These are phyloP conservation scores for grape (Vitis vinifera) DNA, from an alignment of 164 flowering plant genomes.

Conservation along the genomic window DNA sequence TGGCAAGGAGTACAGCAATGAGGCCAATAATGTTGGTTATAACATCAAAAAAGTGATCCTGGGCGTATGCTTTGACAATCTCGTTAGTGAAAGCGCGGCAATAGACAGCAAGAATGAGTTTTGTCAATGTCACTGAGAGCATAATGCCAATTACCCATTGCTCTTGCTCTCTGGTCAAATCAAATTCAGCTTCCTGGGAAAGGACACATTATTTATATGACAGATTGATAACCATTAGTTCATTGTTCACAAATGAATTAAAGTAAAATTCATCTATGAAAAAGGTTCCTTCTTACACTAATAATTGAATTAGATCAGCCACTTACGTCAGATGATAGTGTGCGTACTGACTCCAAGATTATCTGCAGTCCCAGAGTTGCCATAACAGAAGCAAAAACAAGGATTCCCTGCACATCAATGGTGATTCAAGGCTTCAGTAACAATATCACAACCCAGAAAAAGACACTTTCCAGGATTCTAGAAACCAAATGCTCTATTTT, in stretches of 20 bases:
- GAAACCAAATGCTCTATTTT: too few relatives aligned
- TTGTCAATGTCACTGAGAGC: conserved; percentile 76
- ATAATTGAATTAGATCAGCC: background rate
- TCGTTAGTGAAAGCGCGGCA: conserved; percentile 85
- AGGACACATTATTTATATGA: too few relatives aligned
- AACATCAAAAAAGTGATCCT: conserved; percentile 94
- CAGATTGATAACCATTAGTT: background rate
- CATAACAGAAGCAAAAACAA: conserved; percentile 96
- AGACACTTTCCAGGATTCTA: too few relatives aligned
- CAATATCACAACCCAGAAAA: too few relatives aligned
- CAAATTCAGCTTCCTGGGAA: conserved; percentile 51
- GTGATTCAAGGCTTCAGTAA: background rate
- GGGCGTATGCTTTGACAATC: conserved; percentile 93
- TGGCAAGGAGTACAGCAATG: conserved; percentile 78
- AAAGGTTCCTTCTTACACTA: background rate
- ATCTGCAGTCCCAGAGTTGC: conserved; percentile 92
- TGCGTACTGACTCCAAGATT: conserved; percentile 72
- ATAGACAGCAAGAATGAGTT: conserved; percentile 57
- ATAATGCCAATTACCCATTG: conserved; percentile 78
- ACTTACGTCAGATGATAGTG: conserved; percentile 64
- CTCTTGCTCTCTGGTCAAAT: conserved; percentile 66
- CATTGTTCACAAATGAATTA: background rate
- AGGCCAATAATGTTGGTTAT: conserved; percentile 86
- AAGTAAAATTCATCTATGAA: background rate
- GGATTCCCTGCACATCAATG: conserved; percentile 68